Base-by-base conservation (phyloP, 306 rosid species). In the Elaeagnus macrophylla region DNA sequence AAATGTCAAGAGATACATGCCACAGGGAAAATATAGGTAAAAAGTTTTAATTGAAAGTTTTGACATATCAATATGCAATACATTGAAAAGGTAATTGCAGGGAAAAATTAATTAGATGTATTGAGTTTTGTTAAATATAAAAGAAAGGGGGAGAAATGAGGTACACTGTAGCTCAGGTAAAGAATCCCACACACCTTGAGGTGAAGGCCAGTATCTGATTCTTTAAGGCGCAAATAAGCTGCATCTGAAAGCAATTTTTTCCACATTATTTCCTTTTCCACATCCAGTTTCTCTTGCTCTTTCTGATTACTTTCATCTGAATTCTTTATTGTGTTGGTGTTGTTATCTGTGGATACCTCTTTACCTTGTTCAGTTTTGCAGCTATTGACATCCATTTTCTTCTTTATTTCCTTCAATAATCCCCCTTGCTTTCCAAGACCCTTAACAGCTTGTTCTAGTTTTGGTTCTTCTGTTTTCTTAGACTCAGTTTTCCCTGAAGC, bases 351-450 rank as follows among this genome's bases (percentile, higher is more conserved):
- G 39, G 61, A 39, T 66, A 57, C 68, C 54, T 76, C 94, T 63
- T 86, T 86, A 15, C 77, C 83, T 51, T 61, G 79, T 54, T 86
- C 96, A 43, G 68, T 74, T 79, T 76, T 84, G 57, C 72, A 64
- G 73, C 59, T 78, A 75, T 71, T 81, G 49, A 45, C 65, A 41
- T 84, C 93, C 52, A 77, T 75, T 72, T 85, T 91, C 77, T 82
- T 91, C 72, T 86, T 91, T 44, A 90, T 76, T 73, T 90, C 97
- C 83, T 91, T 91, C 3, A 86, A 76, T 60, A 86, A 73, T 62
- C 93, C 97, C 62, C 96, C 96, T 72, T 91, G 99, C 80, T 77
- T 91, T 39, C 99, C 99, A 62, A 91, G 99, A 66, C 99, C 99
- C 72, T 86, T 91, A 36, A 91, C 95, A 62, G 79, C 71, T 20